Evolutionary conservation across 2,329 filamentous ascomycete species (phyloP), one percentile per base, ranked within the genome.

Genomic region (Diaporthe velutina): DNA sequence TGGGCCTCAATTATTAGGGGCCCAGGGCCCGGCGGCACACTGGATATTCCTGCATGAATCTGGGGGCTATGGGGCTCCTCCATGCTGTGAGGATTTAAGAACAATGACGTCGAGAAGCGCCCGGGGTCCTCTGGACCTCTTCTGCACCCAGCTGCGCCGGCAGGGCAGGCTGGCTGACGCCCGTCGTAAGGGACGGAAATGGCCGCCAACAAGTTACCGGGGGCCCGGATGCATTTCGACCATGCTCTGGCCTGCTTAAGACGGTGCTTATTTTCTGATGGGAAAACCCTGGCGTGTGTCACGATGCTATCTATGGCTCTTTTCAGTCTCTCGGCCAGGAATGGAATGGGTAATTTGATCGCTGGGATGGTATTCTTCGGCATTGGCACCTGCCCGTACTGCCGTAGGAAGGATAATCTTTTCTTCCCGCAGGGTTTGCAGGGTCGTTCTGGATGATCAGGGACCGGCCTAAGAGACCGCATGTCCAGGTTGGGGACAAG

Each of bases 1-100:
- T 54, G 64, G 45, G 64, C 64, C 64, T 68, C 64, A 40, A 40
- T 68, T 54, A 40, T 54, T 38, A 68, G n/a, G 61, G 64, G 64
- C 64, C 48, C 40, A 48, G 57, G 57, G 13, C 35, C 61, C 61
- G 50, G 33, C 33, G 38, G 13, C 48, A 68, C 48, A 52, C 64
- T 19, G 64, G 33, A 54, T 28, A 35, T 50, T 54, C 64, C 35
- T 68, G 64, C 64, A 68, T 68, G 45, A 67, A 52, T 35, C 61
- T 67, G 64, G 64, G 64, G 45, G 64, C 64, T 25, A 54, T 25
- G 64, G 64, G 64, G 64, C 48, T 54, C 48, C 30, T 52, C 45
- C 22, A 52, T 68, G 48, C 33, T 12, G 30, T 68, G 64, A 68
- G 64, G 40, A 68, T 54, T 68, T 40, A 28, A 52, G 48, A 68